A percentile compares a stretch with the other conserved stretches of the same genome.
Conservation (phyloP, 441 rosid species). For the Adansonia grandidieri region DNA sequence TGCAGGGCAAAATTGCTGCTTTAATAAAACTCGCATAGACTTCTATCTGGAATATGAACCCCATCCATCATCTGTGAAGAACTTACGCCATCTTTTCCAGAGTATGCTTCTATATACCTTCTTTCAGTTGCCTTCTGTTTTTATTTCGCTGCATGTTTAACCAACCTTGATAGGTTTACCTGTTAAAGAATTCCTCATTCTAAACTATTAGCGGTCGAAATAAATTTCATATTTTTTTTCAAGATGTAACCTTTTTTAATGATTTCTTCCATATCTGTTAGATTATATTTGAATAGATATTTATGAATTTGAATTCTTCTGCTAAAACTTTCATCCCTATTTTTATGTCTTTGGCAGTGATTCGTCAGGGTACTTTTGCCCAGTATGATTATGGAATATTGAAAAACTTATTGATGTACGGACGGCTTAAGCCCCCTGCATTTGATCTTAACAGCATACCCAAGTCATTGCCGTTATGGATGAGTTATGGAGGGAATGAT, state of each 20-base stretch:
- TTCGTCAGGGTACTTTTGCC: conserved; percentile 80
- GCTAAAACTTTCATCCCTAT: background rate
- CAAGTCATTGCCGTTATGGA: conserved; percentile 74
- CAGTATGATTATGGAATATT: conserved; percentile 72
- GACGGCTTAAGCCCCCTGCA: conserved; percentile 62
- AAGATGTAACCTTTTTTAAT: background rate
- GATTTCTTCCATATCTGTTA: background rate
- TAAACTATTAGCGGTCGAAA: background rate
- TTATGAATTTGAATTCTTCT: background rate
- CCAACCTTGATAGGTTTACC: background rate
- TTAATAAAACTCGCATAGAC: conserved; percentile 64
- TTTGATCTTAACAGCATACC: conserved; percentile 71
- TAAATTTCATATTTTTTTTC: background rate
- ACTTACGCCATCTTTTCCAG: conserved; percentile 88
- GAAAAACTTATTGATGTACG: conserved; percentile 61
- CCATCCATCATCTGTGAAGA: conserved; percentile 87
- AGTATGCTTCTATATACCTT: conserved; percentile 46
- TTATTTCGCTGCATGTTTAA: background rate
- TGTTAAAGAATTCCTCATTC: background rate
- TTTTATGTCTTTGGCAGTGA: conserved; percentile 54
- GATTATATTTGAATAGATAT: background rate
- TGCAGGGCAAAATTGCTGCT: conserved; percentile 86
- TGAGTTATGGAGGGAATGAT: conserved; percentile 84
- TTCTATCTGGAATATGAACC: conserved; percentile 80
- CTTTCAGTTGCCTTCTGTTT: background rate